Conservation (phyloP, 192 early-diverging fungal genomes). For the Chytriomyces confervae region DNA sequence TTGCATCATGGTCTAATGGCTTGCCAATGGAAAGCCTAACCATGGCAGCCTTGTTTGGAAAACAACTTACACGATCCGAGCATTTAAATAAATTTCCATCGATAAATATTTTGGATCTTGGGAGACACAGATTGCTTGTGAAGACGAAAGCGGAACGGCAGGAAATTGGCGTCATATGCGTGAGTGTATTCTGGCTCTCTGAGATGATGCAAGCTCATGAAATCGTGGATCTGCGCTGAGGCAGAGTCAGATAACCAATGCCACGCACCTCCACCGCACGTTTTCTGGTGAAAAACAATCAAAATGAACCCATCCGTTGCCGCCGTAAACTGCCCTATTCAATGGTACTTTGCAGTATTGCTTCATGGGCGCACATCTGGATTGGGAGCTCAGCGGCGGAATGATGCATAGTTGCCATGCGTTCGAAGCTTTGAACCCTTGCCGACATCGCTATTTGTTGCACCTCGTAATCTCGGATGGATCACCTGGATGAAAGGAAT, state of each 20-base stretch:
- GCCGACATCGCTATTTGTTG: not conserved
- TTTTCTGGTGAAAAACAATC: not conserved
- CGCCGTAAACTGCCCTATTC: not conserved
- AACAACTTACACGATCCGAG: too few species aligned
- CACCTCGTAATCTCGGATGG: not conserved
- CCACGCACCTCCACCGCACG: not conserved
- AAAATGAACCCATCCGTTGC: not conserved
- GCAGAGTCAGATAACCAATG: not conserved
- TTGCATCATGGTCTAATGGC: too few species aligned
- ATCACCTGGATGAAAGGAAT: too few species aligned
- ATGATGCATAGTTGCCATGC: not conserved
- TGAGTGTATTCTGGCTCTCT: not conserved
- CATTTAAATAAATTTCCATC: too few species aligned
- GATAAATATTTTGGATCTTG: too few species aligned
- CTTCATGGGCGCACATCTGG: slow-evolving; percentile 1
- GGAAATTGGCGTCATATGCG: too few species aligned
- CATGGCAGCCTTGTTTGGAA: too few species aligned
- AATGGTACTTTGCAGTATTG: not conserved
- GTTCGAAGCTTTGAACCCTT: not conserved
- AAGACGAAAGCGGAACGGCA: too few species aligned
- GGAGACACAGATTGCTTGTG: too few species aligned
- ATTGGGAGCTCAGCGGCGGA: not conserved
- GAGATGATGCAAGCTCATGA: not conserved
- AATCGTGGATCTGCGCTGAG: not conserved
- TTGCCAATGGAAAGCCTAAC: too few species aligned